These are phyloP conservation scores for Corylus avellana DNA, from an alignment of 306 rosid species.

Conservation along the genomic window DNA sequence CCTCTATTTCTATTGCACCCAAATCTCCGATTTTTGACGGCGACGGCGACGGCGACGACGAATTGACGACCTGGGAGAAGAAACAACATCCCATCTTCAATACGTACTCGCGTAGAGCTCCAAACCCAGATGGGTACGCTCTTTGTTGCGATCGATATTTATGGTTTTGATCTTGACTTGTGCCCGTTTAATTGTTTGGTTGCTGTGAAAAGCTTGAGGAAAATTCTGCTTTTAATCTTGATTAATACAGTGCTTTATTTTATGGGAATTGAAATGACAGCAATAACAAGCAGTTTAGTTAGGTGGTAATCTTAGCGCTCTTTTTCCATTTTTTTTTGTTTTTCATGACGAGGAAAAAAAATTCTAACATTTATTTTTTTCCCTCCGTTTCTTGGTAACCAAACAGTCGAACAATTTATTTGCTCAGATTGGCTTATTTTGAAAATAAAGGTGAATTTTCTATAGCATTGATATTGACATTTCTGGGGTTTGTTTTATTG, in stretches of 20 bases:
- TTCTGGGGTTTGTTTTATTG: background rate
- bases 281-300: background rate
- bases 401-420: background rate
- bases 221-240: background rate
- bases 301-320: background rate
- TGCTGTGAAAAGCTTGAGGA: constrained; percentile 3
- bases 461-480: background rate
- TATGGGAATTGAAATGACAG: background rate
- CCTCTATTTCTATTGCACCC: constrained; percentile 28
- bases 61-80: constrained; percentile 63
- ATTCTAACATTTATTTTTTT: too few species aligned
- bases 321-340: too few species aligned
- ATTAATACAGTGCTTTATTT: background rate
- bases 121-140: constrained; percentile 32
- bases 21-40: constrained; percentile 15
- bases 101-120: constrained; percentile 55
- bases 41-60: constrained; percentile 19
- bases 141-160: background rate
- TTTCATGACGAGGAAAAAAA: too few species aligned
- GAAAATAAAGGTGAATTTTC: background rate
- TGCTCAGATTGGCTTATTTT: background rate
- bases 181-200: background rate
- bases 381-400: too few species aligned
- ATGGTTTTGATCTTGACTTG: background rate
- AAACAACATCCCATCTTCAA: constrained; percentile 40